Conservation (phyloP, 1,139 yeast species). For the Candida anutae region DNA sequence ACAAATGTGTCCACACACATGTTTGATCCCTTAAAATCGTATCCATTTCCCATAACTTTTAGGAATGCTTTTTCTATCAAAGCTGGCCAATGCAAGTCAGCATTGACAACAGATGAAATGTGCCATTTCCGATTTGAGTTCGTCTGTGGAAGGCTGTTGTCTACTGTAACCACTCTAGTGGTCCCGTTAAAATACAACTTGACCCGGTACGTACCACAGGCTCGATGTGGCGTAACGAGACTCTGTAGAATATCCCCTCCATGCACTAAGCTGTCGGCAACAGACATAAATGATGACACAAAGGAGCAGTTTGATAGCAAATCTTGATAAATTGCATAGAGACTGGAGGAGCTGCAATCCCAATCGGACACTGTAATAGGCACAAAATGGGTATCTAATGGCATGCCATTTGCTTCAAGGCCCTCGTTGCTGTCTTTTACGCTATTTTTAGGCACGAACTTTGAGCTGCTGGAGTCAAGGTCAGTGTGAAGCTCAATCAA, state of each 20-base stretch:
- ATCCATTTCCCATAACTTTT: slow-evolving; percentile 53
- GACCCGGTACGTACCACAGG: slow-evolving; percentile 27
- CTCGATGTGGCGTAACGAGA: slow-evolving; percentile 20
- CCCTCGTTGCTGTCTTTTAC: slow-evolving; percentile 6
- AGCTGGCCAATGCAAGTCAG: slow-evolving; percentile 55
- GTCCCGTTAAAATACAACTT: slow-evolving; percentile 50
- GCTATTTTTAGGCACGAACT: slow-evolving; percentile 3
- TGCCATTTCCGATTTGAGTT: slow-evolving; percentile 14
- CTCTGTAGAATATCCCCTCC: not conserved
- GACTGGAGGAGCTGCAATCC: slow-evolving; percentile 10
- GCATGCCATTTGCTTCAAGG: slow-evolving; percentile 13
- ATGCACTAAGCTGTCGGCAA: slow-evolving; percentile 16
- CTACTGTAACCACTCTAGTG: slow-evolving; percentile 41
- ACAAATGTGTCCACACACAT: slow-evolving; percentile 66
- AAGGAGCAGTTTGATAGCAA: slow-evolving; percentile 67
- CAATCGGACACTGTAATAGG: slow-evolving; percentile 11
- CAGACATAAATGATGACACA: slow-evolving; percentile 55
- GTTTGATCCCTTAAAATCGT: slow-evolving; percentile 68
- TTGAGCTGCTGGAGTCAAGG: slow-evolving; percentile 8
- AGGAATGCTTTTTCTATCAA: slow-evolving; percentile 71
- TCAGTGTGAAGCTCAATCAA: slow-evolving; percentile 12
- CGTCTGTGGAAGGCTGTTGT: slow-evolving; percentile 34
- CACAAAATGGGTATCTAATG: slow-evolving; percentile 10
- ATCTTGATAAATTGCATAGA: slow-evolving; percentile 41
- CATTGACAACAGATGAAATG: slow-evolving; percentile 30